Evolutionary conservation across 2,329 filamentous ascomycete genomes (phyloP).

Genomic region (Xylariaceae sp.): DNA sequence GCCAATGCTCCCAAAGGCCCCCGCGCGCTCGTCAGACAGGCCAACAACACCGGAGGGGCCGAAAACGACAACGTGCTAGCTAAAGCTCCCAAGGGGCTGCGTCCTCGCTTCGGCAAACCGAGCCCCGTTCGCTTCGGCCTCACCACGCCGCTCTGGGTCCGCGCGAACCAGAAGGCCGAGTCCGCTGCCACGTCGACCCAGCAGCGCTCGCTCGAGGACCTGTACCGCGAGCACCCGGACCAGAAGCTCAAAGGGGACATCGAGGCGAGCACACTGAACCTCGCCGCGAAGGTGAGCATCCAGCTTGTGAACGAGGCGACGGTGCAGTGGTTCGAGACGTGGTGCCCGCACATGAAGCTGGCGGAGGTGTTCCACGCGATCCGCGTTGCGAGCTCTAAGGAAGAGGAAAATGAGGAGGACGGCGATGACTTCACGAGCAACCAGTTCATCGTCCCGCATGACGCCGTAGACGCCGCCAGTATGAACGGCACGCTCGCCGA

Average conservation of each 20-base stretch:
- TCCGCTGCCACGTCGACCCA: background rate
- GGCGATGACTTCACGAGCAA: background rate
- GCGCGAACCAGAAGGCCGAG: background rate
- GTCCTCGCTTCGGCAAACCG: constrained; percentile 4
- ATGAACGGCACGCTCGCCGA: constrained; percentile 11
- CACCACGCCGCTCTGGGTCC: background rate
- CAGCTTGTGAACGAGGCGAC: constrained; percentile 29
- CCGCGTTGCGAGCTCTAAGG: background rate
- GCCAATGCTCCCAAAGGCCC: background rate
- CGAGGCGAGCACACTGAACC: constrained; percentile 6
- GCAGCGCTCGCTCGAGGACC: constrained; percentile 27
- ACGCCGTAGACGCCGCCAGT: constrained; percentile 19
- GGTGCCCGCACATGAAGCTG: constrained; percentile 28
- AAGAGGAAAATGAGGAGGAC: too few relatives aligned
- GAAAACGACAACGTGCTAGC: background rate
- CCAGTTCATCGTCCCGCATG: constrained; percentile 14
- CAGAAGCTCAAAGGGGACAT: constrained; percentile 21
- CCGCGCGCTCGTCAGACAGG: background rate
- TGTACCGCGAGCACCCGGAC: constrained; percentile 31
- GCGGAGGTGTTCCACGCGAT: constrained; percentile 18
- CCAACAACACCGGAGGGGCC: too few relatives aligned
- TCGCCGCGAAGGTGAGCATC: constrained; percentile 13
- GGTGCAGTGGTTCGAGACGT: constrained; percentile 29
- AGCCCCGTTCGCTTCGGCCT: background rate
- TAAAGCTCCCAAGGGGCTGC: background rate